phyloP scores from a whole-genome alignment of 108 stramenopile genomes.

The Seminavis robusta region DNA sequence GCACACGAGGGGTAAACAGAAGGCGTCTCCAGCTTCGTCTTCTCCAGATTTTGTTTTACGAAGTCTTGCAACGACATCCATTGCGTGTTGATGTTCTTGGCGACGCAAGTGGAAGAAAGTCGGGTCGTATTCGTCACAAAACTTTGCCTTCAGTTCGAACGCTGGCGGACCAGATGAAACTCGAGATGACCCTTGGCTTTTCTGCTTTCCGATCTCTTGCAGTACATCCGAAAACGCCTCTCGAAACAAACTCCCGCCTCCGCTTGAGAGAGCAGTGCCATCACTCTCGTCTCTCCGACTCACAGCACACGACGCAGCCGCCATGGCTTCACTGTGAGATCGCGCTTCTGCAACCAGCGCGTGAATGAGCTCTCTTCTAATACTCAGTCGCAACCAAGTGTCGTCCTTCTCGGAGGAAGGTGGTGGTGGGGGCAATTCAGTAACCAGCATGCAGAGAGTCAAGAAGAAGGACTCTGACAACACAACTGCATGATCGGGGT shows the following conservation, averaged over 20 bases:
- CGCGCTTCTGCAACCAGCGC: constrained; percentile 84
- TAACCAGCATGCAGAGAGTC: constrained; percentile 77
- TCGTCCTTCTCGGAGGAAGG: constrained; percentile 56
- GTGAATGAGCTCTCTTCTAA: constrained; percentile 88
- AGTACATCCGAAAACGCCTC: constrained; percentile 72
- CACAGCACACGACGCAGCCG: constrained; percentile 67
- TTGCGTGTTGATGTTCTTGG: constrained; percentile 93
- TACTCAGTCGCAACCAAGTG: constrained; percentile 51
- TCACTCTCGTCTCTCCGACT: constrained; percentile 74
- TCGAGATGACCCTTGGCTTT: constrained; percentile 55
- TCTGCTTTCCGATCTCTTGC: constrained; percentile 62
- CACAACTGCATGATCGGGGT: constrained; percentile 76
- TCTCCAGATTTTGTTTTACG: constrained; percentile 62
- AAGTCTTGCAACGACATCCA: constrained; percentile 82
- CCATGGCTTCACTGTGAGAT: constrained; percentile 86
- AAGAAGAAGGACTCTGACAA: constrained; percentile 82
- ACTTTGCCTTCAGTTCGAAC: constrained; percentile 75
- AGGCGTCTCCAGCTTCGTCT: constrained; percentile 13
- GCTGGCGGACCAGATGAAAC: constrained; percentile 62
- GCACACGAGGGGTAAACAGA: constrained; percentile 73
- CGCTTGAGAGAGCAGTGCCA: constrained; percentile 54
- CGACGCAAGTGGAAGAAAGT: constrained; percentile 82
- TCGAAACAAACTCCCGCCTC: constrained; percentile 48
- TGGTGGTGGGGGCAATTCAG: constrained; percentile 84
- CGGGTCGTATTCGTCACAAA: constrained; percentile 90